These are phyloP conservation scores for Pichia sp. DNA, from an alignment of 1,139 yeast genomes.

Conservation along the genomic window DNA sequence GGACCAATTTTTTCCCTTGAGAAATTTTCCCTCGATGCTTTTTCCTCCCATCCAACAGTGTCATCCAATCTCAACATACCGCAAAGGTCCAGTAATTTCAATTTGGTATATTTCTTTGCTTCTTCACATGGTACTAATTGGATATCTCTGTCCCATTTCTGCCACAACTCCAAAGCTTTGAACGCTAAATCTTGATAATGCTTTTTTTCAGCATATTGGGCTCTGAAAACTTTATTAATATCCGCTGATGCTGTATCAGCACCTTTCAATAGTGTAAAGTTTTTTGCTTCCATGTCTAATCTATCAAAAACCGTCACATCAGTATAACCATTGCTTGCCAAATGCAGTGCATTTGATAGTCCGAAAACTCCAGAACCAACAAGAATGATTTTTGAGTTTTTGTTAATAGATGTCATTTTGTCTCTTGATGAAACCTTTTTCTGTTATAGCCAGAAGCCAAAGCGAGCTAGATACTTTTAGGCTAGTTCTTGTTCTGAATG, in stretches of 20 bases:
- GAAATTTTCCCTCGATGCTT: slow-evolving; percentile 29
- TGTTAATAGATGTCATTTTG: slow-evolving; percentile 8
- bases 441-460: no score
- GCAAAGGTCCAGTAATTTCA: slow-evolving; percentile 29
- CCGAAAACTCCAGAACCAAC: slow-evolving; percentile 49
- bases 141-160: slow-evolving; percentile 33
- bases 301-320: slow-evolving; percentile 37
- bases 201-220: slow-evolving; percentile 36
- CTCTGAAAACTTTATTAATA: slow-evolving; percentile 33
- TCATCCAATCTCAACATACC: slow-evolving; percentile 34
- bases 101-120: slow-evolving; percentile 25
- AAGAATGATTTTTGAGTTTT: slow-evolving; percentile 34
- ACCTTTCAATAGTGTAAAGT: slow-evolving; percentile 33
- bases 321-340: slow-evolving; percentile 30
- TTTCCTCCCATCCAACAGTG: slow-evolving; percentile 28
- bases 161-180: slow-evolving; percentile 35
- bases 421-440: neutral
- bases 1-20: slow-evolving; percentile 32
- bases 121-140: slow-evolving; percentile 25
- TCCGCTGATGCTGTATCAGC: slow-evolving; percentile 43
- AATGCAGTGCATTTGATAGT: slow-evolving; percentile 39
- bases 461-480: no score
- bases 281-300: slow-evolving; percentile 30
- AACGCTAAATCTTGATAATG: slow-evolving; percentile 39
- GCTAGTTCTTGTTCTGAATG: neutral